Conservation (phyloP, 768 basidiomycete species). For the Lentinula lateritia region DNA sequence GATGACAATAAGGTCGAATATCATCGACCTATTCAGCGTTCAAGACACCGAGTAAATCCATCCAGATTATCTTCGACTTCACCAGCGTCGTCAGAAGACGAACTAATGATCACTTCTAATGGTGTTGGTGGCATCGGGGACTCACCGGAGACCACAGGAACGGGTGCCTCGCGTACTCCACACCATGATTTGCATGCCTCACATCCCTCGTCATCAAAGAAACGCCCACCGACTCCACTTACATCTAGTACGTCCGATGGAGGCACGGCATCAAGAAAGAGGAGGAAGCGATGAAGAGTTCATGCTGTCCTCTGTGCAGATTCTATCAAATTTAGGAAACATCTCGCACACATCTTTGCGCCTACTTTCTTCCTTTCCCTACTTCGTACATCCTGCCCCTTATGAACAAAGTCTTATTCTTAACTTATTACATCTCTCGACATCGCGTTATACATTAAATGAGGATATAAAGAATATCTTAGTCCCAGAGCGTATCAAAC, state of each 20-base stretch:
- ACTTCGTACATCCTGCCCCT: too few relatives aligned
- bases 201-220: background rate
- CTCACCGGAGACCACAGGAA: background rate
- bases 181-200: background rate
- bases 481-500: too few relatives aligned
- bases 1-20: background rate
- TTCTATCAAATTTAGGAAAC: background rate
- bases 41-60: background rate
- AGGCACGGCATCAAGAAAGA: background rate
- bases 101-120: background rate
- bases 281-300: background rate
- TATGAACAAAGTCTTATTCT: too few relatives aligned
- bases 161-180: background rate
- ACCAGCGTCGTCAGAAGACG: background rate
- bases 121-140: background rate
- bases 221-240: background rate
- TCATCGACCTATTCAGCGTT: background rate
- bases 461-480: too few relatives aligned
- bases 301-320: background rate
- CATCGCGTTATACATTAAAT: too few relatives aligned
- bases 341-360: too few relatives aligned
- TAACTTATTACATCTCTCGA: too few relatives aligned
- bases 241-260: background rate
- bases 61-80: background rate
- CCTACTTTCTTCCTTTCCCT: too few relatives aligned